These are phyloP conservation scores for Annona squamosa DNA, from an alignment of 164 flowering plant genomes.

Conservation along the genomic window DNA sequence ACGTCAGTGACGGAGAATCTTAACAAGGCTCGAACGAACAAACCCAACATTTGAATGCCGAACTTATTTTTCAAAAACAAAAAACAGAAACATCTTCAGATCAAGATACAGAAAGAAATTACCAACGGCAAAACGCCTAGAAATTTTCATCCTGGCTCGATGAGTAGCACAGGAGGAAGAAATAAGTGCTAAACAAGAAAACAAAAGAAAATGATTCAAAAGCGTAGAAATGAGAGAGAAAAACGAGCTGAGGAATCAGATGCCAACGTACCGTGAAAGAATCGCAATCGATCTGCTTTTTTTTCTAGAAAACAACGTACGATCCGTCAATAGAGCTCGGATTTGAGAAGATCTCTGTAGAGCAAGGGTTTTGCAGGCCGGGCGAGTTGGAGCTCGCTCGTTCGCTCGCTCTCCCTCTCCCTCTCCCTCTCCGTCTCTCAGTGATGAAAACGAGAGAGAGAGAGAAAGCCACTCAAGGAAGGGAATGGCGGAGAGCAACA, in stretches of 20 bases:
- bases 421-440: background rate
- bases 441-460: background rate
- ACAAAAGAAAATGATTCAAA: background rate
- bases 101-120: background rate
- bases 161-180: background rate
- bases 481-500: background rate
- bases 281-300: background rate
- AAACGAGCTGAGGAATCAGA: background rate
- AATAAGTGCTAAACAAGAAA: background rate
- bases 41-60: background rate
- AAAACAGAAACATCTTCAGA: background rate
- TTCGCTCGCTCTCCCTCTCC: background rate
- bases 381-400: background rate
- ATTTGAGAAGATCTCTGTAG: background rate
- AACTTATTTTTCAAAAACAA: background rate
- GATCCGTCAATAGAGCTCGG: constrained; percentile 1
- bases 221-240: background rate
- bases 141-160: background rate
- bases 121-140: background rate
- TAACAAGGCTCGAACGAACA: background rate
- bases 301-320: background rate
- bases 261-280: background rate
- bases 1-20: background rate
- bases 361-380: background rate
- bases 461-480: background rate